These are phyloP conservation scores for Acanthamoeba triangularis DNA, from an alignment of 208 protist genomes.

Conservation along the genomic window DNA sequence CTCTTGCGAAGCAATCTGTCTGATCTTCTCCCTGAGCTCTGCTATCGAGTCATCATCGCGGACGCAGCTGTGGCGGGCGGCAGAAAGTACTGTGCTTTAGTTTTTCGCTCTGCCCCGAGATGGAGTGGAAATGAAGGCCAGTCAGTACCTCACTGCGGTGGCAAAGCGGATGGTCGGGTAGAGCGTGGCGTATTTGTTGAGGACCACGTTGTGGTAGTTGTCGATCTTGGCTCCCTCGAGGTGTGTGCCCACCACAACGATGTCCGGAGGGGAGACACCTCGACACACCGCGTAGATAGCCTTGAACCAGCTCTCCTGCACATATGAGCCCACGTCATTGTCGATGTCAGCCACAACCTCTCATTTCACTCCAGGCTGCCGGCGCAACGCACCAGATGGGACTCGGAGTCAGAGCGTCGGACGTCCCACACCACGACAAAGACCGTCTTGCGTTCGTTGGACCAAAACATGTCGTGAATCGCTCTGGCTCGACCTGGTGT, in stretches of 20 bases:
- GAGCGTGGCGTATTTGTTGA: conserved; percentile 35
- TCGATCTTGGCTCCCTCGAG: conserved; percentile 41
- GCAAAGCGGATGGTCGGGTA: conserved; percentile 31
- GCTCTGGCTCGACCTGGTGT: conserved; percentile 3
- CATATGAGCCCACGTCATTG: not conserved
- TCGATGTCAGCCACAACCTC: no score
- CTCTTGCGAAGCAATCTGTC: not conserved
- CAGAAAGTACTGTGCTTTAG: no score
- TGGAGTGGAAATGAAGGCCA: no score
- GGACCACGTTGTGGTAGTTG: conserved; percentile 9
- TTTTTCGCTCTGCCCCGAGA: no score
- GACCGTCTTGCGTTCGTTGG: not conserved
- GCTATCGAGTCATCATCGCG: not conserved
- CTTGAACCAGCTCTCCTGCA: conserved; percentile 8
- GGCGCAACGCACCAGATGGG: not conserved
- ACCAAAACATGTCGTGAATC: not conserved
- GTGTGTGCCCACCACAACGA: conserved; percentile 20
- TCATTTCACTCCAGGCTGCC: no score
- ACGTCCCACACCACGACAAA: conserved; percentile 35
- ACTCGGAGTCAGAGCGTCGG: not conserved
- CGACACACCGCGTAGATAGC: not conserved
- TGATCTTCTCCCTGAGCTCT: not conserved
- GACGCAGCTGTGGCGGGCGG: not conserved
- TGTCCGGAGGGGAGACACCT: not conserved
- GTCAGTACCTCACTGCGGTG: not conserved